Percentiles rank a stretch among this genome's conserved stretches.
Conservation (phyloP, 2,329 filamentous ascomycete species). For the Diaporthe longicolla region DNA sequence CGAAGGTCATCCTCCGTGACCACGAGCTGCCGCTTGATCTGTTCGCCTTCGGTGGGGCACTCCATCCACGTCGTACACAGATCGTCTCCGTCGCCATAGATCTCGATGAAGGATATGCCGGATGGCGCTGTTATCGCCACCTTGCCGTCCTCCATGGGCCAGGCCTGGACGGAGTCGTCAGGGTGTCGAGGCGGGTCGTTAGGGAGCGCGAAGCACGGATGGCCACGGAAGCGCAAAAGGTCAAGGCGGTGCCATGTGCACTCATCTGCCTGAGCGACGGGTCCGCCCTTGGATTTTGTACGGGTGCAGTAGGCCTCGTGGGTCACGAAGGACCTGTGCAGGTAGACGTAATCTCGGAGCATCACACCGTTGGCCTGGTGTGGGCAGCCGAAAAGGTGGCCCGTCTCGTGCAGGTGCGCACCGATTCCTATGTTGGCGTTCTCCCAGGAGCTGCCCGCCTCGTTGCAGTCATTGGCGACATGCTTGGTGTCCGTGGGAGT, state of each 20-base stretch:
- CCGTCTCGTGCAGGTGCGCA: slow-evolving; percentile 91
- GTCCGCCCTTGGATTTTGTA: slow-evolving; percentile 84
- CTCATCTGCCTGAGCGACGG: slow-evolving; percentile 83
- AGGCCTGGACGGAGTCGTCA: slow-evolving; percentile 87
- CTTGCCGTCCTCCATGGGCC: slow-evolving; percentile 83
- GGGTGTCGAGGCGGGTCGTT: slow-evolving; percentile 75
- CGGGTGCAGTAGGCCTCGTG: slow-evolving; percentile 89
- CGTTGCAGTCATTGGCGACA: slow-evolving; percentile 88
- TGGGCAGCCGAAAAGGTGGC: slow-evolving; percentile 90
- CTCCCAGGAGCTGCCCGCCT: slow-evolving; percentile 94
- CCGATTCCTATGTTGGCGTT: slow-evolving; percentile 95
- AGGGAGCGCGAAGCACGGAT: slow-evolving; percentile 90
- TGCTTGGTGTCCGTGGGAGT: slow-evolving; percentile 86
- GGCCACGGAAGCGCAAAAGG: slow-evolving; percentile 87
- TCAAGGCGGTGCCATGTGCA: slow-evolving; percentile 94
- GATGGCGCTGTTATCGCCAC: slow-evolving; percentile 83
- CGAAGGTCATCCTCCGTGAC: slow-evolving; percentile 84
- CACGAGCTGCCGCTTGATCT: slow-evolving; percentile 76
- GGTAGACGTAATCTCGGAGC: slow-evolving; percentile 86
- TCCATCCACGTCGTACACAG: slow-evolving; percentile 87
- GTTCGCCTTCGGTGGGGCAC: slow-evolving; percentile 66
- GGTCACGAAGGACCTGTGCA: slow-evolving; percentile 87
- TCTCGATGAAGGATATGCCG: slow-evolving; percentile 88
- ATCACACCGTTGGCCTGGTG: slow-evolving; percentile 94
- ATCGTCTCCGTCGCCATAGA: slow-evolving; percentile 84